These are phyloP conservation scores for Wickerhamomyces bovis DNA, from an alignment of 805 yeast genomes.

Conservation along the genomic window DNA sequence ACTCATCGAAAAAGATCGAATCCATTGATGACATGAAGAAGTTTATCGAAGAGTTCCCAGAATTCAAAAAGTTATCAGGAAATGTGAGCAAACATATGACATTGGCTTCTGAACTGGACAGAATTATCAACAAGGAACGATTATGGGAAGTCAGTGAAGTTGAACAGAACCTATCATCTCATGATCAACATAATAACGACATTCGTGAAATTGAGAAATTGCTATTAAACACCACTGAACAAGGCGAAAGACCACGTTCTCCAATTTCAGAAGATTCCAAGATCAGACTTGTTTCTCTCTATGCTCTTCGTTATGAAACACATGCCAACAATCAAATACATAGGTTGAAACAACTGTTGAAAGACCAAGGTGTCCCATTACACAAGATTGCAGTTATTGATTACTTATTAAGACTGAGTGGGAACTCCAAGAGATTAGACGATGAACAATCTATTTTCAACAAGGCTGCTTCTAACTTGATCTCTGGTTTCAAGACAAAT, in stretches of 20 bases:
- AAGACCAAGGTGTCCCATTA: conserved; percentile 27
- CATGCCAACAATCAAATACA: conserved; percentile 39
- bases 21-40: conserved; percentile 86
- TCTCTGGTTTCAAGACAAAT: conserved; percentile 31
- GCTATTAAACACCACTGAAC: conserved; percentile 31
- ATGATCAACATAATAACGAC: conserved; percentile 51
- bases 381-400: conserved; percentile 25
- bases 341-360: conserved; percentile 33
- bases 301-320: conserved; percentile 63
- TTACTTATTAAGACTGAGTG: conserved; percentile 39
- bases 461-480: conserved; percentile 22
- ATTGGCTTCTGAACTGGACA: conserved; percentile 79
- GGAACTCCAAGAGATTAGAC: conserved; percentile 35
- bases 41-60: conserved; percentile 90
- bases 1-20: conserved; percentile 62
- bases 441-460: conserved; percentile 27
- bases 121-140: conserved; percentile 54
- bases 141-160: conserved; percentile 85
- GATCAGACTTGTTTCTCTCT: conserved; percentile 66
- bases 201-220: conserved; percentile 48
- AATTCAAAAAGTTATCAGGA: conserved; percentile 78
- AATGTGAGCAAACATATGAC: conserved; percentile 92
- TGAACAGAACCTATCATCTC: conserved; percentile 79
- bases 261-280: conserved; percentile 51
- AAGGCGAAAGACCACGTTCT: conserved; percentile 26